Evolutionary conservation across 345 rosid genomes (phyloP), one percentile per base, ranked within the genome.

Genomic region (Odontarrhena argentea): DNA sequence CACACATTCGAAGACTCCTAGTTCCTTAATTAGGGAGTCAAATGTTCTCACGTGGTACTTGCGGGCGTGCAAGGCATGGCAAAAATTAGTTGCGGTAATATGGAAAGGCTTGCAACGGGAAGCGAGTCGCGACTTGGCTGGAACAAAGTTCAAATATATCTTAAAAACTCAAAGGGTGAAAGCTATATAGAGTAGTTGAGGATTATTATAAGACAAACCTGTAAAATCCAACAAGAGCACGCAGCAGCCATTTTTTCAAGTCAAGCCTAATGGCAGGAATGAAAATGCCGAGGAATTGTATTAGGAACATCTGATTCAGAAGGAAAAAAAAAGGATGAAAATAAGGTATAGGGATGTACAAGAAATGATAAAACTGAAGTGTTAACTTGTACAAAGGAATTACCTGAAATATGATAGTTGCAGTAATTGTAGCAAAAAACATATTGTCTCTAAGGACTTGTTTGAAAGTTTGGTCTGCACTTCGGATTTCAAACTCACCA

Each of bases 401-500:
- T 51, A 81, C 98, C 81, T 92, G 96, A 59, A 79, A 74, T 34
- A 89, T 72, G 12, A 74, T 35, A 1, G 93, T 86, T 25, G 79
- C 54, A 40, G 79, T 82, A 47, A 89, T 63, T 10, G 80, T 79
- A 58, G 76, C 76, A 74, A 89, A 42, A 64, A 92, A 89, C 64
- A 92, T 80, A 51, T 63, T 76, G 78, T 92, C 91, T 63, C 73
- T 82, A 11, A 86, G 76, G 55, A 87, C 77, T 63, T 91, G 96
- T 4, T 36, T 62, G 15, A 87, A 82, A 28, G 84, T 46, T 75
- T 83, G 83, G 9, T 86, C 95, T 5, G 82, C 86, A 66, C 77
- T 92, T 47, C 87, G 73, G 68, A 91, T 84, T 75, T 92, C 88
- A 73, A 92, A 86, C 84, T 87, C 98, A 14, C 79, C 78, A 45